These are phyloP conservation scores for Anacardium occidentale DNA, from an alignment of 345 rosid genomes.

Conservation along the genomic window DNA sequence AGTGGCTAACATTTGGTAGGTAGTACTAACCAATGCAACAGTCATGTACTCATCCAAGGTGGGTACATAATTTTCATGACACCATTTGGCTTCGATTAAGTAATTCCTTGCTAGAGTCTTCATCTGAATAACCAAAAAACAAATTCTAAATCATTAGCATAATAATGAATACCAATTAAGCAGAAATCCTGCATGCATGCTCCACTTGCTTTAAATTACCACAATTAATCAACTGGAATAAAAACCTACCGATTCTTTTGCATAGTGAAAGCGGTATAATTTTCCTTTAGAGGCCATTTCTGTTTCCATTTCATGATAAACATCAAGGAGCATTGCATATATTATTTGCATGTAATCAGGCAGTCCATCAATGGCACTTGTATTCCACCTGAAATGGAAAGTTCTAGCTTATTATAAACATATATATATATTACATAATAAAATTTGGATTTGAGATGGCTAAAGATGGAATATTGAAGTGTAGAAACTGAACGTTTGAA, in stretches of 20 bases:
- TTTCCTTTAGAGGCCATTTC: conserved; percentile 21
- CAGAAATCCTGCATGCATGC: no score
- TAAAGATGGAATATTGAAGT: neutral
- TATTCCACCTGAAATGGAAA: conserved; percentile 27
- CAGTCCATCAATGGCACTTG: conserved; percentile 8
- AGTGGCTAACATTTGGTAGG: conserved; percentile 13
- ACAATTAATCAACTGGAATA: neutral
- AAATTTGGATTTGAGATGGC: neutral
- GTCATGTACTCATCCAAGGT: conserved; percentile 34
- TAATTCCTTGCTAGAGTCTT: conserved; percentile 18
- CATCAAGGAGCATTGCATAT: conserved; percentile 30
- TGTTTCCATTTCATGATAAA: conserved; percentile 30
- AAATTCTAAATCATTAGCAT: neutral
- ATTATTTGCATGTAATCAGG: conserved; percentile 37
- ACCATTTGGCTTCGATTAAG: conserved; percentile 35
- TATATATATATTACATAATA: neutral
- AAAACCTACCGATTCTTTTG: conserved; percentile 31
- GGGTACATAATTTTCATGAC: conserved; percentile 18
- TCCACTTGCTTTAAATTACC: no score
- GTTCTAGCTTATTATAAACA: neutral
- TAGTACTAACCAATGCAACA: conserved; percentile 14
- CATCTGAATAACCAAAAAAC: conserved; percentile 19
- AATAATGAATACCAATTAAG: neutral
- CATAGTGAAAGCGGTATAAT: conserved; percentile 20
- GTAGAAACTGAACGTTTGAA: conserved; percentile 23